These are phyloP conservation scores for Fusarium circinatum DNA, from an alignment of 2,329 filamentous ascomycete genomes.

Conservation along the genomic window DNA sequence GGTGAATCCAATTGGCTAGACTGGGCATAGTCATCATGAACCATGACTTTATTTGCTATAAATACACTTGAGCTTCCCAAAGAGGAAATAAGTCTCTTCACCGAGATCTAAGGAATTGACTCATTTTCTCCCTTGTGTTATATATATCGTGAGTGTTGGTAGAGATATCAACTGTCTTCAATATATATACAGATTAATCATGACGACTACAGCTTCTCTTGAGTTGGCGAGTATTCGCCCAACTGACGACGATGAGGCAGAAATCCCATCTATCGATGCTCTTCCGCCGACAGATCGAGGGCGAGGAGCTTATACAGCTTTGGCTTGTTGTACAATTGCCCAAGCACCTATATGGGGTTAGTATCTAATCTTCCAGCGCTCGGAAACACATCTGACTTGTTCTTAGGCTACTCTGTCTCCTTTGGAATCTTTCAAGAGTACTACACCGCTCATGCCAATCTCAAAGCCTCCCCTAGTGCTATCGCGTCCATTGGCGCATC, in stretches of 20 bases:
- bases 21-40: conserved; percentile 2
- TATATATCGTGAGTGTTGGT: background rate
- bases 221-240: conserved; percentile 24
- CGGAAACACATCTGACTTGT: background rate
- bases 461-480: conserved; percentile 54
- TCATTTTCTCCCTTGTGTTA: background rate
- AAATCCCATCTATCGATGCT: conserved; percentile 9
- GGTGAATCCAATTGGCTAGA: conserved; percentile 21
- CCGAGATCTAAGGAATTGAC: conserved; percentile 17
- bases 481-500: conserved; percentile 42
- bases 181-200: background rate
- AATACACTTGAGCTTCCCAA: conserved; percentile 7
- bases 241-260: background rate
- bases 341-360: conserved; percentile 50
- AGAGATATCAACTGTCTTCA: background rate
- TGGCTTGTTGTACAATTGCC: conserved; percentile 46
- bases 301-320: conserved; percentile 43
- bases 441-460: conserved; percentile 68
- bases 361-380: background rate
- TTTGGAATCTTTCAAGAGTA: conserved; percentile 77
- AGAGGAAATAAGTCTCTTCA: conserved; percentile 18
- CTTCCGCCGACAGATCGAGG: conserved; percentile 47
- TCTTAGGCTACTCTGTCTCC: conserved; percentile 49
- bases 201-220: conserved; percentile 19
- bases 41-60: conserved; percentile 27